A percentile compares a stretch with the other conserved stretches of the same genome.
These are phyloP conservation scores for Limnanthes douglasii DNA, from an alignment of 345 rosid species.

Conservation along the genomic window DNA sequence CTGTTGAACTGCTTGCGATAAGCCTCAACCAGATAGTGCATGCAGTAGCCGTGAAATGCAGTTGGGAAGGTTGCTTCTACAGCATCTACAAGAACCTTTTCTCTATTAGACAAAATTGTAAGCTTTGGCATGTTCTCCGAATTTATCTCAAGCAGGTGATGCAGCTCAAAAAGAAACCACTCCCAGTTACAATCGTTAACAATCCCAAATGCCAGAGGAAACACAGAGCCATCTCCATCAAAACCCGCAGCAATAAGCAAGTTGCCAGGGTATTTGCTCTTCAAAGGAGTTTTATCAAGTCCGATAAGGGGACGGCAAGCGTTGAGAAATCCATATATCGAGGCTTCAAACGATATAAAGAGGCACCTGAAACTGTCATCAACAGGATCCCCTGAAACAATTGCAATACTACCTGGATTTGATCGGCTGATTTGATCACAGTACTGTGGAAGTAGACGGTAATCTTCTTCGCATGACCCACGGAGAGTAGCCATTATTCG, in stretches of 20 bases:
- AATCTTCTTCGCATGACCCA: slow-evolving; percentile 86
- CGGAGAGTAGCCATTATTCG: slow-evolving; percentile 67
- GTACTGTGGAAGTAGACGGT: slow-evolving; percentile 71
- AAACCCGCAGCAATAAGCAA: slow-evolving; percentile 79
- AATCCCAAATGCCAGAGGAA: slow-evolving; percentile 75
- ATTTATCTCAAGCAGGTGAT: slow-evolving; percentile 54
- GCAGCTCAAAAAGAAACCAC: slow-evolving; percentile 80
- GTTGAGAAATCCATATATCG: slow-evolving; percentile 65
- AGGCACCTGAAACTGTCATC: slow-evolving; percentile 66
- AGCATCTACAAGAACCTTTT: slow-evolving; percentile 52
- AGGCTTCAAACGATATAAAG: slow-evolving; percentile 70
- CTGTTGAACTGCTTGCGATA: slow-evolving; percentile 63
- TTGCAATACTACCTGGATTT: slow-evolving; percentile 69
- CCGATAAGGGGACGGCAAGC: slow-evolving; percentile 82
- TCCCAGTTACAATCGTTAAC: slow-evolving; percentile 65
- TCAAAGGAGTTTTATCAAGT: slow-evolving; percentile 49
- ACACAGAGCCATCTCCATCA: slow-evolving; percentile 77
- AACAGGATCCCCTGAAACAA: slow-evolving; percentile 37
- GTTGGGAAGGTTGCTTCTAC: slow-evolving; percentile 79
- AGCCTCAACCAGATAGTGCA: slow-evolving; percentile 49
- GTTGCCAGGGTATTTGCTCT: slow-evolving; percentile 67
- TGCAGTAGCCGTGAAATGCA: slow-evolving; percentile 75
- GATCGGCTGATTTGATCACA: slow-evolving; percentile 64
- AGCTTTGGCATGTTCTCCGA: slow-evolving; percentile 73
- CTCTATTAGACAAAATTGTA: slow-evolving; percentile 68